phyloP scores from a whole-genome alignment of 192 early-diverging fungal species.

The Entomortierella lignicola region DNA sequence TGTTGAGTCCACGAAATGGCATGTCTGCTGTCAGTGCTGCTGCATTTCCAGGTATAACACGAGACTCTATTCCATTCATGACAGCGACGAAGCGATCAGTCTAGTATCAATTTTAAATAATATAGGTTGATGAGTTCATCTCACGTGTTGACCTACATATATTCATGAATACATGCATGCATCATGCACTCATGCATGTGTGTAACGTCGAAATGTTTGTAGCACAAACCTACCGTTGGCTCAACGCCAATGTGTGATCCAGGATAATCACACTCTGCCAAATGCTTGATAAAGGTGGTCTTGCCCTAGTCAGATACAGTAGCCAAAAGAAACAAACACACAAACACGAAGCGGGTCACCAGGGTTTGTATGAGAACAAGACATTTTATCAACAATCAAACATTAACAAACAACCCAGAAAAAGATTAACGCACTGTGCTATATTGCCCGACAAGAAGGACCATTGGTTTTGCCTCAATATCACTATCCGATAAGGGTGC shows the following conservation, averaged over 20 bases:
- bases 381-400: too few species aligned
- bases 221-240: constrained; percentile 68
- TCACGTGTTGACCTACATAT: neutral
- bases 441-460: constrained; percentile 89
- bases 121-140: neutral
- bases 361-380: too few species aligned
- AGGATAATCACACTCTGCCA: constrained; percentile 83
- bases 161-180: too few species aligned
- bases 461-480: constrained; percentile 89
- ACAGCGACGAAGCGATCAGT: constrained; percentile 90
- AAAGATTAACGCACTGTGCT: constrained; percentile 65
- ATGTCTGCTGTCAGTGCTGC: constrained; percentile 85
- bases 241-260: constrained; percentile 89
- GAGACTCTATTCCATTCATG: constrained; percentile 77
- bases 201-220: neutral
- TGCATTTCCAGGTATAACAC: constrained; percentile 89
- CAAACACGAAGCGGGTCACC: neutral
- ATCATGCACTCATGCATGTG: too few species aligned
- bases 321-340: neutral
- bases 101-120: constrained; percentile 29
- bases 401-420: neutral
- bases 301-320: constrained; percentile 74
- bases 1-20: constrained; percentile 84
- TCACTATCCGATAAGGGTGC: constrained; percentile 83
- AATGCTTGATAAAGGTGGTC: constrained; percentile 84